phyloP scores from a whole-genome alignment of 1,139 yeast species.

The Diutina sp. region DNA sequence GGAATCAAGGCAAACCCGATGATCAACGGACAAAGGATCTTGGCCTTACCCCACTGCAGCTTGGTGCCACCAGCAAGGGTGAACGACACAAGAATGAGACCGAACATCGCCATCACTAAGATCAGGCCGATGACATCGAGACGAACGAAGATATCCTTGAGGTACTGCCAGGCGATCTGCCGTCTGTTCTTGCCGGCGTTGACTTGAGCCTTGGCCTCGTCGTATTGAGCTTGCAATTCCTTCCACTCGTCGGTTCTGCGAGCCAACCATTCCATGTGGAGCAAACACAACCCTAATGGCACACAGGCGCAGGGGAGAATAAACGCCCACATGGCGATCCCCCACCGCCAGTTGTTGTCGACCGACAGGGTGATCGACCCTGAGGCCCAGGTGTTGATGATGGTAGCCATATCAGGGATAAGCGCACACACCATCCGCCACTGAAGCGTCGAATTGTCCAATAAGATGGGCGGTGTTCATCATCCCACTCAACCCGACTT shows the following conservation, averaged over 20 bases:
- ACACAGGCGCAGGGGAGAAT: conserved; percentile 5
- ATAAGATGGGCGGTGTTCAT: neutral
- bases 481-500: neutral
- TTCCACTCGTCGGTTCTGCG: neutral
- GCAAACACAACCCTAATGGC: neutral
- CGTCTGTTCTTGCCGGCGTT: neutral
- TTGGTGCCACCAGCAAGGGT: conserved; percentile 45
- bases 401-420: conserved; percentile 54
- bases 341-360: conserved; percentile 41
- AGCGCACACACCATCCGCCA: neutral
- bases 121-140: conserved; percentile 43
- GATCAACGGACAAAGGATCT: conserved; percentile 50
- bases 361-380: conserved; percentile 36
- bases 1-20: conserved; percentile 50
- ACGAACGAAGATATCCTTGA: conserved; percentile 26
- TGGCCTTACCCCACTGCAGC: conserved; percentile 20
- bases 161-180: neutral
- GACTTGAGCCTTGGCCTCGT: neutral
- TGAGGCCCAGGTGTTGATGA: conserved; percentile 66
- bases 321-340: conserved; percentile 16
- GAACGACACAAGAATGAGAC: conserved; percentile 41
- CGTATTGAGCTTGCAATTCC: neutral
- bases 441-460: neutral
- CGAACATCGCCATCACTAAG: conserved; percentile 35
- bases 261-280: neutral